phyloP scores from a whole-genome alignment of 306 rosid species.

The Pyrus communis region DNA sequence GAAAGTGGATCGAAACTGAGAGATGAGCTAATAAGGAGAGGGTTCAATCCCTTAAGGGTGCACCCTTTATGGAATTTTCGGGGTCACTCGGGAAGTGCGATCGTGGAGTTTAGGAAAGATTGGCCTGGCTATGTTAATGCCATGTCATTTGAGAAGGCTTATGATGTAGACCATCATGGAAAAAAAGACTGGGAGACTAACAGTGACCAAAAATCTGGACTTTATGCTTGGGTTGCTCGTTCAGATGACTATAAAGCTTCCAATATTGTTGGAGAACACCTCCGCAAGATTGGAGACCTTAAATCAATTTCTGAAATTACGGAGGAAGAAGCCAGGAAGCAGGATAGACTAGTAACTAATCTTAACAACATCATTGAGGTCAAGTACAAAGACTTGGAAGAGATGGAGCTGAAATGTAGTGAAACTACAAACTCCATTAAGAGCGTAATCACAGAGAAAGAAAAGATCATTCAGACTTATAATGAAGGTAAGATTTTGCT shows the following conservation, averaged over 20 bases:
- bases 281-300: conserved; percentile 68
- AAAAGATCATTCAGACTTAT: conserved; percentile 56
- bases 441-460: conserved; percentile 46
- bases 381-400: conserved; percentile 55
- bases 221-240: conserved; percentile 92
- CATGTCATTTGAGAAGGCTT: conserved; percentile 75
- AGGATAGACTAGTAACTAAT: conserved; percentile 53
- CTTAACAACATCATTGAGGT: conserved; percentile 57
- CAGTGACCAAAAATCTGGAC: conserved; percentile 47
- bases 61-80: conserved; percentile 48
- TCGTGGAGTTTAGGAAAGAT: conserved; percentile 71
- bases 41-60: conserved; percentile 74
- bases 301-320: conserved; percentile 62
- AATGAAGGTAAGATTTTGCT: conserved; percentile 51
- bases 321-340: conserved; percentile 72
- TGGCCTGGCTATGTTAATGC: conserved; percentile 83
- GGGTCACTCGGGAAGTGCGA: conserved; percentile 79
- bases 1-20: conserved; percentile 86
- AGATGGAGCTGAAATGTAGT: conserved; percentile 55
- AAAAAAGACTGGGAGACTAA: conserved; percentile 57
- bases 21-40: conserved; percentile 67
- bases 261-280: conserved; percentile 63
- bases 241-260: conserved; percentile 56
- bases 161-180: conserved; percentile 67
- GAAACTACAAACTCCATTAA: conserved; percentile 52